Base-by-base conservation (phyloP, 140 eudicot species). In the Bidens hawaiensis region DNA sequence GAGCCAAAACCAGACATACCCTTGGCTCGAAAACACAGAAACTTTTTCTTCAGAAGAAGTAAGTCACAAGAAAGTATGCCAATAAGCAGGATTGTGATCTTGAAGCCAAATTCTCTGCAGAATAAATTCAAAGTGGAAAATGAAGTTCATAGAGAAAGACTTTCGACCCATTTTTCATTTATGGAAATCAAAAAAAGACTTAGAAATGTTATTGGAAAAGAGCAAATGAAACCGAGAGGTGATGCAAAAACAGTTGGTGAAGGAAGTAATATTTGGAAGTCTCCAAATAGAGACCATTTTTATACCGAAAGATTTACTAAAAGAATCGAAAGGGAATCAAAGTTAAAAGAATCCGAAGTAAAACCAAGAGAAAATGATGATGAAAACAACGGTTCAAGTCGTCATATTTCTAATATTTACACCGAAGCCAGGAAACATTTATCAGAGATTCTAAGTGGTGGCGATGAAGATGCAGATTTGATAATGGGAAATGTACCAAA, bases 381-480 rank as follows among this genome's bases (percentile, higher is more conserved):
- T 1, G 72, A 76, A 42, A 54, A 27, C 23, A 72, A 12, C 42
- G 60, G 46, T 70, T 52, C 77, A 4, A 74, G 69, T 25, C 67
- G 60, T 42, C 84, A 78, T 66, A 80, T 79, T 50, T 70, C 90
- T 9, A 68, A 73, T 66, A 78, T 89, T 33, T 85, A 89, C 34
- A 10, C 64, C 2, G 95, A 89, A 77, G 95, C 95, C 53, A 89
- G 79, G 81, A 85, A 85, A 65, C 97, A 89, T 81, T 75, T 89
- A 28, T 78, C 82, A 13, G 97, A 85, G 71, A 81, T 89, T 78
- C 42, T 89, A 62, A 79, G 66, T 62, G 65, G 64, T 68, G 90
- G 76, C 3, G 84, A 84, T 41, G 86, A 75, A 21, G 81, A 79
- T 50, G 68, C 65, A 2, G 84, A 77, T 62, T 56, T 79, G 16